These are phyloP conservation scores for Lippia alba DNA, from an alignment of 305 asterid species.

Conservation along the genomic window DNA sequence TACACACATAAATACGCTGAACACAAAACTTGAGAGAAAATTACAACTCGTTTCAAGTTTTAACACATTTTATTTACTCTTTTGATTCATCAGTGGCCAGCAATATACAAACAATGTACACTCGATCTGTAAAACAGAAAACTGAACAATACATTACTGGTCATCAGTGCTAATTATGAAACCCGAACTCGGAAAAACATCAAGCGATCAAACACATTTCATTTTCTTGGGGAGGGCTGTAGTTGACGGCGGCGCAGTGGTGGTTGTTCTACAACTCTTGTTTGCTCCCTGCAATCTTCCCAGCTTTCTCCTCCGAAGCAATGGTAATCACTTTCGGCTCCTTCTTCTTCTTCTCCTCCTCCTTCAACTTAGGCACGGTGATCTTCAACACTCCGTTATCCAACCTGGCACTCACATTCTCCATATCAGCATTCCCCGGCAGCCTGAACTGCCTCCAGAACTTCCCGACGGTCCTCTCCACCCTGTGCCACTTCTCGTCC, in stretches of 20 bases:
- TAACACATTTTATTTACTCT: not conserved
- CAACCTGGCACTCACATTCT: conserved; percentile 51
- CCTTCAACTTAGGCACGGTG: conserved; percentile 57
- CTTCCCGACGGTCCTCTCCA: conserved; percentile 64
- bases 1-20: too few species aligned
- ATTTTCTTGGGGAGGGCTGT: not conserved
- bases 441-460: conserved; percentile 78
- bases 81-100: too few species aligned
- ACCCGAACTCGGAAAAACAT: too few species aligned
- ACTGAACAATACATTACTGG: too few species aligned
- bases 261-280: conserved; percentile 39
- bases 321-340: conserved; percentile 59
- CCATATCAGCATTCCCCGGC: conserved; percentile 66
- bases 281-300: conserved; percentile 35
- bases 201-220: too few species aligned
- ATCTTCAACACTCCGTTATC: conserved; percentile 70
- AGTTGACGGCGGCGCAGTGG: not conserved
- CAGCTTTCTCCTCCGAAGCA: conserved; percentile 33
- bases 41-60: not conserved
- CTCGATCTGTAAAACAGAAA: not conserved
- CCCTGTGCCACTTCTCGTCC: conserved; percentile 82
- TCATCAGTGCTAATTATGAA: too few species aligned
- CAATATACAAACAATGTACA: too few species aligned
- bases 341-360: conserved; percentile 46
- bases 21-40: not conserved